These are phyloP conservation scores for Abrus precatorius DNA, from an alignment of 306 rosid genomes.

Conservation along the genomic window DNA sequence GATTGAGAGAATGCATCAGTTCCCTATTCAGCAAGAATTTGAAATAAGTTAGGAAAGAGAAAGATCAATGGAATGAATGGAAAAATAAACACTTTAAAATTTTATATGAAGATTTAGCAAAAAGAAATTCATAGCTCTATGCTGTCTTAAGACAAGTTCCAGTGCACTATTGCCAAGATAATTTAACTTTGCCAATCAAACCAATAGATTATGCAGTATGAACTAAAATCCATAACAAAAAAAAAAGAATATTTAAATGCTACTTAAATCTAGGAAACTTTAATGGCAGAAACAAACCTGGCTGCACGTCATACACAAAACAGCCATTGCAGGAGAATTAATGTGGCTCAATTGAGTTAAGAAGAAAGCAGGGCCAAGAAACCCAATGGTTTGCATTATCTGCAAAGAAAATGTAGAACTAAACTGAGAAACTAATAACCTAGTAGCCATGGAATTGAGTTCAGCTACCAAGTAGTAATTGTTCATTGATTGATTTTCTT, in stretches of 20 bases:
- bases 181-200: conserved; percentile 19
- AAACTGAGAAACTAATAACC: conserved; percentile 13
- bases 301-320: conserved; percentile 96
- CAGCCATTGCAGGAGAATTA: conserved; percentile 91
- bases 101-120: background rate
- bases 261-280: conserved; percentile 20
- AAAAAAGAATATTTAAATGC: background rate
- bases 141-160: conserved; percentile 16
- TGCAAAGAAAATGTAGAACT: conserved; percentile 51
- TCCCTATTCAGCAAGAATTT: conserved; percentile 63
- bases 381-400: conserved; percentile 98
- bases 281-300: conserved; percentile 66
- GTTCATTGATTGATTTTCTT: no score
- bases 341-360: conserved; percentile 94
- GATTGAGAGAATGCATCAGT: conserved; percentile 99
- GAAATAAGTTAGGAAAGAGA: conserved; percentile 35
- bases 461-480: no score
- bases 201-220: conserved; percentile 38
- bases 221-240: conserved; percentile 1
- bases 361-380: conserved; percentile 99
- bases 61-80: background rate
- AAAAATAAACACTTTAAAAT: conserved; percentile 15
- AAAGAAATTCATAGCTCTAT: background rate
- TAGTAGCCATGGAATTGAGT: conserved; percentile 26
- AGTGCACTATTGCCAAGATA: conserved; percentile 20